These are phyloP conservation scores for Eucalyptus erythrocorys DNA, from an alignment of 345 rosid species.

Conservation along the genomic window DNA sequence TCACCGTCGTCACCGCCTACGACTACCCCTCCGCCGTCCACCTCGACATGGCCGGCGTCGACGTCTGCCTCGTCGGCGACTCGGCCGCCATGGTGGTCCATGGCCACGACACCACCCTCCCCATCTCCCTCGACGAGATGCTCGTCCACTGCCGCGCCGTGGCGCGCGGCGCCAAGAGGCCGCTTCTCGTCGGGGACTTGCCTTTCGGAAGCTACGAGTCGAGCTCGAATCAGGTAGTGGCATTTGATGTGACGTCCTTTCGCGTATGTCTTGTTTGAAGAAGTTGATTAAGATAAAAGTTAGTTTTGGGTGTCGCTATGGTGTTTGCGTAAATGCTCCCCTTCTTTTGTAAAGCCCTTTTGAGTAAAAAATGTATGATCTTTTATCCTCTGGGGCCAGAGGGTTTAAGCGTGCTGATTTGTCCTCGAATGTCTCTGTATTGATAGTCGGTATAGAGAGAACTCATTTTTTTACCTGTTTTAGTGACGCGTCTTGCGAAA, in stretches of 20 bases:
- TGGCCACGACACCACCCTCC: conserved; percentile 92
- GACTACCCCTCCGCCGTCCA: conserved; percentile 88
- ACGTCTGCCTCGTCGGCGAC: conserved; percentile 78
- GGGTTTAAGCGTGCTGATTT: not conserved
- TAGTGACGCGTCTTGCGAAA: too few relatives aligned
- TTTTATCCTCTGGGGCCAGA: not conserved
- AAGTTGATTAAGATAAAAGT: not conserved
- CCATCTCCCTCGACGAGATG: conserved; percentile 88
- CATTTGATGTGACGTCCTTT: not conserved
- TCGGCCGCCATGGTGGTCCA: conserved; percentile 97
- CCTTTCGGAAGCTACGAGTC: conserved; percentile 90
- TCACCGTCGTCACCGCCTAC: conserved; percentile 70
- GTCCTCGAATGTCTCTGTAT: not conserved
- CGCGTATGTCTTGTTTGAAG: not conserved
- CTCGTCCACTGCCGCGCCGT: conserved; percentile 85
- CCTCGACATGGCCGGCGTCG: conserved; percentile 70
- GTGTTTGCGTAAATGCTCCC: not conserved
- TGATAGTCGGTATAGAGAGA: not conserved
- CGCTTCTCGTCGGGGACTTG: conserved; percentile 80
- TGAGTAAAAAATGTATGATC: not conserved
- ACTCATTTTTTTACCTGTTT: not conserved
- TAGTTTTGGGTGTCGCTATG: not conserved
- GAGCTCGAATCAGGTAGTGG: conserved; percentile 40
- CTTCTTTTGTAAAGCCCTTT: not conserved
- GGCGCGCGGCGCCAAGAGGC: conserved; percentile 65